Conservation (phyloP, 2,329 filamentous ascomycete species). For the Neofusicoccum laricinum region DNA sequence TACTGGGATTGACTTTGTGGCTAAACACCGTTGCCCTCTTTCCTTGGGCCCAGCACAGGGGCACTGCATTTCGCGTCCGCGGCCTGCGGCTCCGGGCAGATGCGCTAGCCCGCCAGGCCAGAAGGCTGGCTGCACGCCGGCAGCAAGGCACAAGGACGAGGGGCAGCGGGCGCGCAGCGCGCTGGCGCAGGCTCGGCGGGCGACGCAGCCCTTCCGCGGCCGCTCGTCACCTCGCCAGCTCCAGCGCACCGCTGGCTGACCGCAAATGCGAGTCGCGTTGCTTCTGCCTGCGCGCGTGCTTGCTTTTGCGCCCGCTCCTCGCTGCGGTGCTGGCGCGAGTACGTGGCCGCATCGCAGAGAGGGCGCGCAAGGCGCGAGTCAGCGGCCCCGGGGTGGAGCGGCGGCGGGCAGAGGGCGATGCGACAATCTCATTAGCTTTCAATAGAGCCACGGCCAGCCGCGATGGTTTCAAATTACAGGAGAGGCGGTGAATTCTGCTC, state of each 20-base stretch:
- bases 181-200: conserved; percentile 6
- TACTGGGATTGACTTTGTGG: conserved; percentile 14
- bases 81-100: conserved; percentile 16
- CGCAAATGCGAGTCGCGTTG: conserved; percentile 14
- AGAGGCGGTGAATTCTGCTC: conserved; percentile 16
- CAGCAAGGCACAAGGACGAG: conserved; percentile 14
- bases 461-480: conserved; percentile 17
- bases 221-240: conserved; percentile 12
- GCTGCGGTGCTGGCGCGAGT: conserved; percentile 9
- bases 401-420: conserved; percentile 9
- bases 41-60: conserved; percentile 14
- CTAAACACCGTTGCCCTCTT: conserved; percentile 17
- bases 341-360: conserved; percentile 1
- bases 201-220: background rate
- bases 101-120: conserved; percentile 7
- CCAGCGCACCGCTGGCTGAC: conserved; percentile 8
- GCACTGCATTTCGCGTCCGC: conserved; percentile 11
- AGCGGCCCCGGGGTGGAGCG: conserved; percentile 10
- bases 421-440: conserved; percentile 17
- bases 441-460: conserved; percentile 12
- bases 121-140: conserved; percentile 11
- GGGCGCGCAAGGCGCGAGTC: conserved; percentile 5
- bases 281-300: conserved; percentile 9
- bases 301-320: conserved; percentile 9
- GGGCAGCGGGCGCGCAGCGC: conserved; percentile 7